These are phyloP conservation scores for Carex myosuroides DNA, from an alignment of 176 grass and related monocot species.

Conservation along the genomic window DNA sequence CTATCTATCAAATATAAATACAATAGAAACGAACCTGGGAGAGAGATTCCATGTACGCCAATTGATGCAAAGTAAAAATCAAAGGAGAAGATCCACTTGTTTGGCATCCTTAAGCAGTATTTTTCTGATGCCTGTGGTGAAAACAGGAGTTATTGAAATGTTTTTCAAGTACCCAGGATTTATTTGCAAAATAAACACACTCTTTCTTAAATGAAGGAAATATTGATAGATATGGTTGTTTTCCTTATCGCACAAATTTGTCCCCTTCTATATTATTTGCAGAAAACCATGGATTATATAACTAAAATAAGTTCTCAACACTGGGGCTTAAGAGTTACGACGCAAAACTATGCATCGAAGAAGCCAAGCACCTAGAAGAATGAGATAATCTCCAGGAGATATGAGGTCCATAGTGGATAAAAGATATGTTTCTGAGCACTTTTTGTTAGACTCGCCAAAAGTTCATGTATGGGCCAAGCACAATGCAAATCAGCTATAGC, in stretches of 20 bases:
- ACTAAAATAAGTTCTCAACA: neutral
- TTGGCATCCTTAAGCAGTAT: conserved; percentile 55
- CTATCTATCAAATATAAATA: neutral
- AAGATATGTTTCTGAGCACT: neutral
- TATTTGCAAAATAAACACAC: neutral
- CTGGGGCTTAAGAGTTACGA: neutral
- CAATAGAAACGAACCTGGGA: conserved; percentile 34
- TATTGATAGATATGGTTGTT: too few species aligned
- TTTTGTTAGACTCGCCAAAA: neutral
- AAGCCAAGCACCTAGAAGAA: neutral
- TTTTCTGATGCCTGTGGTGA: conserved; percentile 34
- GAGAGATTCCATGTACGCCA: conserved; percentile 26
- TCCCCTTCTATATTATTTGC: neutral
- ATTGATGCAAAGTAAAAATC: conserved; percentile 34
- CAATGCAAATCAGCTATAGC: neutral
- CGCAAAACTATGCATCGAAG: neutral
- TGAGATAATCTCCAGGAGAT: neutral
- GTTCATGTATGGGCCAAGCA: neutral
- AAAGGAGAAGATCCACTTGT: conserved; percentile 57
- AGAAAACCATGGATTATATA: neutral
- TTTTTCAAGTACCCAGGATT: neutral
- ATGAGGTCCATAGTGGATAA: neutral
- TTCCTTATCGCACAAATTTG: neutral
- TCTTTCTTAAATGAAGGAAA: neutral
- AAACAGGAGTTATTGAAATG: neutral